These are phyloP conservation scores for Xylaria bambusicola DNA, from an alignment of 495 filamentous ascomycete genomes.

Conservation along the genomic window DNA sequence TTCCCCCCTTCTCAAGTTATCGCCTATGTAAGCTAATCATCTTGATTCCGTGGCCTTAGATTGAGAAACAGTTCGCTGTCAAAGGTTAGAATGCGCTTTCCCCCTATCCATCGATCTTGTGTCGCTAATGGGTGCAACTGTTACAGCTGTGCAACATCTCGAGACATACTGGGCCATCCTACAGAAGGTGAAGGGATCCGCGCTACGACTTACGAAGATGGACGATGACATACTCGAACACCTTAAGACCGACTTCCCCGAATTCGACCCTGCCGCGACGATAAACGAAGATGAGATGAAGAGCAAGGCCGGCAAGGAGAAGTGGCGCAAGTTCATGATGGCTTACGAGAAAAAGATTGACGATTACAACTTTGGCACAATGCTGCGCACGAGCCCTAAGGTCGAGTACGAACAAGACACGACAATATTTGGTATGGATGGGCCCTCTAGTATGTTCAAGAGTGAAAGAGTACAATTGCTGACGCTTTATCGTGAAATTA, in stretches of 20 bases:
- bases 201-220: constrained; percentile 84
- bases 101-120: not conserved
- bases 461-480: not conserved
- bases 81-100: constrained; percentile 60
- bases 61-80: constrained; percentile 99
- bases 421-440: constrained; percentile 78
- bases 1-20: not conserved
- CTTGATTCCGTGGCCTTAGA: constrained; percentile 51
- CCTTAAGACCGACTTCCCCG: constrained; percentile 84
- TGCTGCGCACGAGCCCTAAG: constrained; percentile 76
- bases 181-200: constrained; percentile 81
- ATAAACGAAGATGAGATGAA: constrained; percentile 96
- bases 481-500: constrained; percentile 1
- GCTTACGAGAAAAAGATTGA: constrained; percentile 88
- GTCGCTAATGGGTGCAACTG: not conserved
- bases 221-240: constrained; percentile 93
- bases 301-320: constrained; percentile 92
- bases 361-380: constrained; percentile 97
- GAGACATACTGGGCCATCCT: constrained; percentile 96
- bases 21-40: not conserved
- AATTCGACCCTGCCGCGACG: constrained; percentile 77
- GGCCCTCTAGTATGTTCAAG: not conserved
- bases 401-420: constrained; percentile 83
- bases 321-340: constrained; percentile 94
- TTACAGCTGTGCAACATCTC: constrained; percentile 85